phyloP scores from a whole-genome alignment of 768 basidiomycete genomes.

The Guyanaporus albipodus region DNA sequence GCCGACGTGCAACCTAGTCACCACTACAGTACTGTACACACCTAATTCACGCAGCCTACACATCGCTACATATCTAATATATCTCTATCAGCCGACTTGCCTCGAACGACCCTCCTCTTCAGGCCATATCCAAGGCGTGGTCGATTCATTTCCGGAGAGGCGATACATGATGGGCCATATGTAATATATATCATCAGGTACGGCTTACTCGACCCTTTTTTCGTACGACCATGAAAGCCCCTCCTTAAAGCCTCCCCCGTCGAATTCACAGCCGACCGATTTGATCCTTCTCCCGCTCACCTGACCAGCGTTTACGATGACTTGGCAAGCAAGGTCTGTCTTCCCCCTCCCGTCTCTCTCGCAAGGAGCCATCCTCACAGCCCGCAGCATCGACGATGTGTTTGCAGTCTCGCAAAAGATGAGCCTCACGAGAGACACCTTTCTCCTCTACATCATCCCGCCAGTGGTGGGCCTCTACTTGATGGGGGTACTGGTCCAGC shows the following conservation, averaged over 20 bases:
- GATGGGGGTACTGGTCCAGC: slow-evolving; percentile 50
- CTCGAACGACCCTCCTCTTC: no score
- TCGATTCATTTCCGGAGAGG: background rate
- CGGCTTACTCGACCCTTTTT: background rate
- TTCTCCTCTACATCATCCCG: slow-evolving; percentile 37
- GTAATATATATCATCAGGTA: no score
- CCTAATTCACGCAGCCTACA: no score
- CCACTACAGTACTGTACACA: no score
- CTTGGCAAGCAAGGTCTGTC: background rate
- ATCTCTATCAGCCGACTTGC: no score
- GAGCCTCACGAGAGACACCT: slow-evolving; percentile 20
- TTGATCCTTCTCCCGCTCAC: no score
- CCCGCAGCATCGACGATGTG: background rate
- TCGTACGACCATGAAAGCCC: no score
- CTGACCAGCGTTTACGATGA: no score
- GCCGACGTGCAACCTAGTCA: no score
- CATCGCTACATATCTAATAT: no score
- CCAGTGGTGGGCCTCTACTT: slow-evolving; percentile 42
- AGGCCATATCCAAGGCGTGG: background rate
- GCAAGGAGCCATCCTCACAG: background rate
- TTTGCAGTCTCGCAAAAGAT: slow-evolving; percentile 9
- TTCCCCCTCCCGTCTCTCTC: background rate
- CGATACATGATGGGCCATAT: no score
- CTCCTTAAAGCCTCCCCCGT: no score
- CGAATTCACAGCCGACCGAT: background rate